Evolutionary conservation across 345 rosid genomes (phyloP).

Genomic region (Camelina sativa): DNA sequence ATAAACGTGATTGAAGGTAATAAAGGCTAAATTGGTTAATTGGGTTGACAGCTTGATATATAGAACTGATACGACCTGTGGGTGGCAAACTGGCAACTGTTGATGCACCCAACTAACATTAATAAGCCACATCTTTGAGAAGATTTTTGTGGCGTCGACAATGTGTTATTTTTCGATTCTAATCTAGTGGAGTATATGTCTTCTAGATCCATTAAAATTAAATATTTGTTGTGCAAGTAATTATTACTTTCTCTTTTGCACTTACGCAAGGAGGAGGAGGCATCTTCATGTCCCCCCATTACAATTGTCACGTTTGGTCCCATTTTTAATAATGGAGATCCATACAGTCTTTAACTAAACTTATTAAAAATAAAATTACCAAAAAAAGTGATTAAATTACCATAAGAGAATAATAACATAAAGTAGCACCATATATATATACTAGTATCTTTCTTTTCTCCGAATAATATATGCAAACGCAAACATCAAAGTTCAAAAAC

Average conservation of each 20-base stretch:
- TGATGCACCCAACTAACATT: constrained; percentile 28
- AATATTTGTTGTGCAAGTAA: constrained; percentile 38
- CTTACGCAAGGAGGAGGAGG: constrained; percentile 23
- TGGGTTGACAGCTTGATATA: not conserved
- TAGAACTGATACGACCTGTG: too few relatives aligned
- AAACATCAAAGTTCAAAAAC: constrained; percentile 35
- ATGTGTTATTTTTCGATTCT: not conserved
- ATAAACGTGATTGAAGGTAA: constrained; percentile 9
- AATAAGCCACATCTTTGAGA: constrained; percentile 14
- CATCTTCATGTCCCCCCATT: constrained; percentile 42
- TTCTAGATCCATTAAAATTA: constrained; percentile 18
- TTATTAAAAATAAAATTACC: not conserved
- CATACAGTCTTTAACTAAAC: not conserved
- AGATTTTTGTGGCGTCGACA: constrained; percentile 14
- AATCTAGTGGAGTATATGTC: not conserved
- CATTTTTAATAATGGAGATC: constrained; percentile 17
- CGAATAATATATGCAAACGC: constrained; percentile 40
- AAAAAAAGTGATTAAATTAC: constrained; percentile 16
- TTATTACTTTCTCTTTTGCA: constrained; percentile 36
- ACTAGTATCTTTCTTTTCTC: constrained; percentile 15
- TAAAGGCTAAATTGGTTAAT: constrained; percentile 10
- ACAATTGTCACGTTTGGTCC: constrained; percentile 44
- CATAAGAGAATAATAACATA: constrained; percentile 35
- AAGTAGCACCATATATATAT: constrained; percentile 31
- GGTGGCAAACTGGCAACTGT: not conserved